Evolutionary conservation across 441 rosid genomes (phyloP).

Genomic region (Gossypium schwendimanii): DNA sequence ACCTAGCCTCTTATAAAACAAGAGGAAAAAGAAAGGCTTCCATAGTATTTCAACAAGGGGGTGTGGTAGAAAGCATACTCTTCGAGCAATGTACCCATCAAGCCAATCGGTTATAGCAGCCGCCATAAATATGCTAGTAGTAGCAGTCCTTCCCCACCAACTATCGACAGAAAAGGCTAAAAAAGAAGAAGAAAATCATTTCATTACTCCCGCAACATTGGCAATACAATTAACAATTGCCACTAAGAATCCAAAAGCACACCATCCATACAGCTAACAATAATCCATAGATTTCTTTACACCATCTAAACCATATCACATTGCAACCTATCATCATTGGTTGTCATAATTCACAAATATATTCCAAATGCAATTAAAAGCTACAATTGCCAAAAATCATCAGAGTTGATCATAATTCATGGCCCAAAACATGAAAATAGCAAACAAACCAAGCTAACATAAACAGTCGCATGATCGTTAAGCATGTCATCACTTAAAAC

Average conservation of each 20-base stretch:
- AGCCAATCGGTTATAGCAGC: conserved; percentile 98
- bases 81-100: conserved; percentile 88
- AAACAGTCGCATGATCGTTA: neutral
- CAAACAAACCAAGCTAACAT: neutral
- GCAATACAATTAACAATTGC: neutral
- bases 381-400: neutral
- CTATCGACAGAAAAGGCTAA: conserved; percentile 79
- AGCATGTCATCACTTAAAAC: neutral
- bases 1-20: neutral
- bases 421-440: neutral
- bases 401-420: neutral
- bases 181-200: conserved; percentile 10
- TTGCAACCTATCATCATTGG: neutral
- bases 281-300: neutral
- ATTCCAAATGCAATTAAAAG: neutral
- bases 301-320: neutral
- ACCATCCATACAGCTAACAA: neutral
- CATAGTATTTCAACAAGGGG: neutral
- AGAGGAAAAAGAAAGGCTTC: neutral
- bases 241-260: neutral
- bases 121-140: conserved; percentile 77
- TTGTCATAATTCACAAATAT: neutral
- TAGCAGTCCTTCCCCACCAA: conserved; percentile 83
- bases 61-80: conserved; percentile 33
- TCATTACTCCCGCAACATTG: neutral